Conservation (phyloP, 345 rosid species). For the Eucalyptus tenuipes region DNA sequence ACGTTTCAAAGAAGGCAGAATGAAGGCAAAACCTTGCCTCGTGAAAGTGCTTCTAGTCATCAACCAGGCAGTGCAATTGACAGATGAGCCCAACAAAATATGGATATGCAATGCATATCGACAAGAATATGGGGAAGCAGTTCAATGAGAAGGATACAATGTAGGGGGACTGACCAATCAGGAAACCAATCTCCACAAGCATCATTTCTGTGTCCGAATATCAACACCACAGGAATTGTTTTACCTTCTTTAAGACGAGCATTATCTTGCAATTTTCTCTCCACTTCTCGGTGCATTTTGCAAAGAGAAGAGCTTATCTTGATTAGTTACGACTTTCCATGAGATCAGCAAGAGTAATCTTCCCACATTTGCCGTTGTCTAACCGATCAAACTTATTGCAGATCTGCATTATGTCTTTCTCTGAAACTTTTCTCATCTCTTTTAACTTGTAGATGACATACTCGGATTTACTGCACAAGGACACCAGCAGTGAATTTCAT, state of each 20-base stretch:
- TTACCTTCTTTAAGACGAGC: background rate
- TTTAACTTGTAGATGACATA: conserved; percentile 72
- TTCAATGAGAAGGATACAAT: background rate
- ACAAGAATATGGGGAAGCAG: background rate
- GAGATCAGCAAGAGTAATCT: conserved; percentile 67
- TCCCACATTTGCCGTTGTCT: conserved; percentile 60
- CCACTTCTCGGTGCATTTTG: background rate
- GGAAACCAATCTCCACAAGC: background rate
- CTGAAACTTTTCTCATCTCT: conserved; percentile 61
- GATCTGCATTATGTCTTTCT: conserved; percentile 50
- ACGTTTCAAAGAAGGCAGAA: background rate
- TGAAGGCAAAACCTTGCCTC: background rate
- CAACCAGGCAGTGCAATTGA: background rate
- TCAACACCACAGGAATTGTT: background rate
- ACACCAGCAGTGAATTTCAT: background rate
- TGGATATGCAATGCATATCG: background rate
- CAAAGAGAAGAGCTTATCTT: background rate
- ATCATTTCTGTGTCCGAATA: background rate
- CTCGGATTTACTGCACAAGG: conserved; percentile 18
- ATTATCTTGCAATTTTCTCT: background rate
- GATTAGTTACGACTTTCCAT: conserved; percentile 20
- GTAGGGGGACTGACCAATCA: background rate
- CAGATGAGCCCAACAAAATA: background rate
- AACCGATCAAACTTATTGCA: conserved; percentile 50
- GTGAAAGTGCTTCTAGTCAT: background rate